A percentile compares a stretch with the other conserved stretches of the same genome.
Evolutionary conservation across 148 eudicot genomes (phyloP).

Genomic region (Rhododendron vialii): DNA sequence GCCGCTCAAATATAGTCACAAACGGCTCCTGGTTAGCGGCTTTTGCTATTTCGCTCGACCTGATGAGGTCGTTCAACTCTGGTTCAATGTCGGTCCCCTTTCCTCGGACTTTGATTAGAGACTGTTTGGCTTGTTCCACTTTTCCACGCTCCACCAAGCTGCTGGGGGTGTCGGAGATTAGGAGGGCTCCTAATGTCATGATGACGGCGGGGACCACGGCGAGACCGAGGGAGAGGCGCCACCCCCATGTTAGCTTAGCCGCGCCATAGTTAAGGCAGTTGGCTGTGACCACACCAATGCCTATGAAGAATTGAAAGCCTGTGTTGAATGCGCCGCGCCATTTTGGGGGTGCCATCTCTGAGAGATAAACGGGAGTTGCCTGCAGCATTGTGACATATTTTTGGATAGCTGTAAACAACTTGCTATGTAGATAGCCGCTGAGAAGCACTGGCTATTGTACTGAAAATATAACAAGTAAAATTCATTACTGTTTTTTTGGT

Average conservation of each 20-base stretch:
- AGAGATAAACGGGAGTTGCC: slow-evolving; percentile 44
- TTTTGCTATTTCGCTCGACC: slow-evolving; percentile 24
- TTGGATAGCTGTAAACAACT: neutral
- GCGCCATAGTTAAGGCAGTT: slow-evolving; percentile 31
- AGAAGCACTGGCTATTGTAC: neutral
- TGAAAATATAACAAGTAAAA: too few relatives aligned
- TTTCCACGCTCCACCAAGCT: slow-evolving; percentile 47
- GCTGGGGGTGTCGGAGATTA: slow-evolving; percentile 45
- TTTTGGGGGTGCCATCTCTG: slow-evolving; percentile 46
- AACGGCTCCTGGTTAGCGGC: slow-evolving; percentile 31
- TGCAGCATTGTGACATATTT: slow-evolving; percentile 13
- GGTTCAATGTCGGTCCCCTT: slow-evolving; percentile 18
- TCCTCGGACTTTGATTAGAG: slow-evolving; percentile 33
- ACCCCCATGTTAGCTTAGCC: slow-evolving; percentile 25
- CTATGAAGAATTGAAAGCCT: slow-evolving; percentile 46
- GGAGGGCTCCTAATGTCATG: slow-evolving; percentile 34
- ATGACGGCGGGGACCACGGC: slow-evolving; percentile 35
- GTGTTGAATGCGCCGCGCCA: slow-evolving; percentile 52
- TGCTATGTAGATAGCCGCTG: neutral
- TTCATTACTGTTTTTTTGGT: too few relatives aligned
- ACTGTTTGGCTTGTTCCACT: slow-evolving; percentile 24
- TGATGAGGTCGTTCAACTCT: slow-evolving; percentile 32
- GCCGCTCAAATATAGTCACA: slow-evolving; percentile 32
- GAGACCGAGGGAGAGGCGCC: slow-evolving; percentile 45
- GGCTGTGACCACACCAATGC: slow-evolving; percentile 35